phyloP scores from a whole-genome alignment of 179 eudicot species.

The Corrigiola litoralis region DNA sequence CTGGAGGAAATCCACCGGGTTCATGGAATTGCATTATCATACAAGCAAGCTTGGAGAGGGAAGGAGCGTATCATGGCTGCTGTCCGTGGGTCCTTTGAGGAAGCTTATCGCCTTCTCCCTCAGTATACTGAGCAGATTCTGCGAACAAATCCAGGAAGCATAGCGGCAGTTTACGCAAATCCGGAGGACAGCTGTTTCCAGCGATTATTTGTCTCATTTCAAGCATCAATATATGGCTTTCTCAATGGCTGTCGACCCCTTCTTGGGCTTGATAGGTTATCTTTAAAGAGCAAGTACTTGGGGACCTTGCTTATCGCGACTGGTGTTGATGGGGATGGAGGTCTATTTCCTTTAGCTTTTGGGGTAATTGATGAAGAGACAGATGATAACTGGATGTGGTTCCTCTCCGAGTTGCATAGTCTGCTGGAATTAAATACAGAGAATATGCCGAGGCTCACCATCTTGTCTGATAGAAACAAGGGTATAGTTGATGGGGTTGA shows the following conservation, averaged over 20 bases:
- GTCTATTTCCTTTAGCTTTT: conserved; percentile 66
- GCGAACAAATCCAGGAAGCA: conserved; percentile 73
- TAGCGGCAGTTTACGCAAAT: conserved; percentile 61
- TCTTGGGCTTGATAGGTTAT: conserved; percentile 60
- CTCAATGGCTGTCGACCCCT: conserved; percentile 72
- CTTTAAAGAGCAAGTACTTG: conserved; percentile 67
- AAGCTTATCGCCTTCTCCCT: conserved; percentile 71
- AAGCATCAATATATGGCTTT: conserved; percentile 69
- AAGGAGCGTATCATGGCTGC: conserved; percentile 84
- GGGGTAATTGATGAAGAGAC: conserved; percentile 76
- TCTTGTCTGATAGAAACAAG: conserved; percentile 66
- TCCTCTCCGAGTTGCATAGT: conserved; percentile 64
- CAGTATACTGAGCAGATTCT: conserved; percentile 67
- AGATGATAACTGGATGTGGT: conserved; percentile 90
- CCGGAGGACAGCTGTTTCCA: conserved; percentile 59
- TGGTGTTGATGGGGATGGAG: conserved; percentile 78
- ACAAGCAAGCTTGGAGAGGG: conserved; percentile 89
- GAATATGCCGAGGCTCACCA: conserved; percentile 75
- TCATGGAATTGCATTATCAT: conserved; percentile 74
- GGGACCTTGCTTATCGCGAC: conserved; percentile 72
- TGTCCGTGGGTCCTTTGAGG: conserved; percentile 87
- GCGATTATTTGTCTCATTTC: conserved; percentile 63
- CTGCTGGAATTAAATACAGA: conserved; percentile 69
- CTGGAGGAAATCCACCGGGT: conserved; percentile 66
- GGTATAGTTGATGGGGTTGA: conserved; percentile 73